Evolutionary conservation across 139 green algal species (phyloP).

Genomic region (Auxenochlorella protothecoides): DNA sequence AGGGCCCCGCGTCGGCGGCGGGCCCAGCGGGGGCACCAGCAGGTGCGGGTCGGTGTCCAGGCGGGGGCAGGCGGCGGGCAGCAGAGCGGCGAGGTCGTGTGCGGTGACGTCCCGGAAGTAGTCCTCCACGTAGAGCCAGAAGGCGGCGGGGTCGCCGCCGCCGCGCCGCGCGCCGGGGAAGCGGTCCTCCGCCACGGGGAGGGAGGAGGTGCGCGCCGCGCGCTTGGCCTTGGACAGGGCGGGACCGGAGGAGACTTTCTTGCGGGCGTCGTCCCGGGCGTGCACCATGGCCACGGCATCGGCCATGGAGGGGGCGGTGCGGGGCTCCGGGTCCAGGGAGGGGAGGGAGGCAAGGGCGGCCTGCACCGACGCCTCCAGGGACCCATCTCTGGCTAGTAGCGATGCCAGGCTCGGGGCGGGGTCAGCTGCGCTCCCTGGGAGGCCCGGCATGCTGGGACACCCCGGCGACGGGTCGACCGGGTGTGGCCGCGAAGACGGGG

Average conservation of each 20-base stretch:
- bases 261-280: conserved; percentile 32
- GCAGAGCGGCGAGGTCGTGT: conserved; percentile 52
- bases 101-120: conserved; percentile 62
- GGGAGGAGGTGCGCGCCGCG: neutral
- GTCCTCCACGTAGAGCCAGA: conserved; percentile 66
- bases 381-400: neutral
- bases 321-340: conserved; percentile 1
- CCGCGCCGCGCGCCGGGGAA: conserved; percentile 39
- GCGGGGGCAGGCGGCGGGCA: conserved; percentile 20
- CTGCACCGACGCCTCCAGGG: neutral
- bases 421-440: too few relatives aligned
- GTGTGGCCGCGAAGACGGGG: too few relatives aligned
- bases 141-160: conserved; percentile 35
- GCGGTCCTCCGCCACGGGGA: conserved; percentile 5
- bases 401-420: too few relatives aligned
- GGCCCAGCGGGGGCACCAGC: conserved; percentile 1
- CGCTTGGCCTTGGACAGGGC: conserved; percentile 14
- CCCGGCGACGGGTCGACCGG: too few relatives aligned
- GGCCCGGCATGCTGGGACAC: too few relatives aligned
- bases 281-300: conserved; percentile 37
- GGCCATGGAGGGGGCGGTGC: conserved; percentile 31
- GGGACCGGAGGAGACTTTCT: conserved; percentile 19
- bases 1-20: neutral
- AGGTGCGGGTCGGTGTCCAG: conserved; percentile 40
- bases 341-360: conserved; percentile 3